Evolutionary conservation across 148 eudicot genomes (phyloP), one percentile per base, ranked within the genome.

Genomic region (Vaccinium darrowii): DNA sequence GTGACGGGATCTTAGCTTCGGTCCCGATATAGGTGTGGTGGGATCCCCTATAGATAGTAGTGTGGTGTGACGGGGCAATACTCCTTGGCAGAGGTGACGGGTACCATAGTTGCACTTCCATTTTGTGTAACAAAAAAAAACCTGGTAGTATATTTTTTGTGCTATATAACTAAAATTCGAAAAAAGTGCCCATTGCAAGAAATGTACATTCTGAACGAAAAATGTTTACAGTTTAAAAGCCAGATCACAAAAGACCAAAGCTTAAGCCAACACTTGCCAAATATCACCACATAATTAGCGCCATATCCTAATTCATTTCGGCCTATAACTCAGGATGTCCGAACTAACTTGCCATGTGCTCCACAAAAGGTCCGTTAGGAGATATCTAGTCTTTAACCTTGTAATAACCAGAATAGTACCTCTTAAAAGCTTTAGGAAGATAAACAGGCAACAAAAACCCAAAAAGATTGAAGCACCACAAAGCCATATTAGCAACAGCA

Each of bases 371-470:
- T 43, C 47, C 47, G 47, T 43, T 43, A 43, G 47, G 47, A 43
- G 6, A 43, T 43, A 15, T 36, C 50, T 72, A 33, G 18, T 81
- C 50, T 82, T 84, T 53, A 82, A 76, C 88, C 88, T 84, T 86
- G 83, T 75, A 78, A 49, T 75, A 78, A 49, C 11, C 79, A 65
- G 86, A 81, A 72, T 92, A 95, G 79, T 95, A 93, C 12, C 56
- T 90, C 89, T 90, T 91, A 57, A 95, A 89, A 39, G 96, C 94
- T 86, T 74, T 93, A 15, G 96, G 98, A n/a, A 95, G 93, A 83
- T 87, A 94, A 43, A 95, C 89, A 33, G 98, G 98, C 90, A 95
- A 86, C 91, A 95, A 91, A 84, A 93, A 95, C 85, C 96, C 96
- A 82, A 94, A 94, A 86, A 95, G 84, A 89, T 94, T 95, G 85